These are phyloP conservation scores for Cercospora brassicicola DNA, from an alignment of 2,329 filamentous ascomycete genomes.

Conservation along the genomic window DNA sequence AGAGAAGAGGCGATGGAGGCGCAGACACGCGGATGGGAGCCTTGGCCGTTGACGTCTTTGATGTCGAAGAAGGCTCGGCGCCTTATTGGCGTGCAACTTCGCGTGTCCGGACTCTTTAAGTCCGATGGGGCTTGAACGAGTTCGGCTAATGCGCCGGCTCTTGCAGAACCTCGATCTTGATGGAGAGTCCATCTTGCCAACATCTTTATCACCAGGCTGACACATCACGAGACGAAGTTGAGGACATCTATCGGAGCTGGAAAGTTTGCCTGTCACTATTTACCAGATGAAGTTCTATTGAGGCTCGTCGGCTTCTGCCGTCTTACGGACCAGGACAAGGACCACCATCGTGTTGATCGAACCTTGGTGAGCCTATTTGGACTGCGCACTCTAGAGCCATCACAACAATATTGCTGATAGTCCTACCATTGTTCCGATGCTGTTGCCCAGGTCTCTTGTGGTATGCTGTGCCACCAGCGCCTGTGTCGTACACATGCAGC, in stretches of 20 bases:
- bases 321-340: background rate
- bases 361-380: background rate
- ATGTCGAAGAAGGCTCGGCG: constrained; percentile 3
- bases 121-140: background rate
- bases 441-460: background rate
- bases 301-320: constrained; percentile 3
- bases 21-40: background rate
- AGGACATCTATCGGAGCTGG: background rate
- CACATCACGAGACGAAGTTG: background rate
- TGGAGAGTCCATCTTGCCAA: background rate
- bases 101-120: background rate
- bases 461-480: background rate
- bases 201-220: background rate
- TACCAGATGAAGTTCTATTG: background rate
- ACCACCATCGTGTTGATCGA: background rate
- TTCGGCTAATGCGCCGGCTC: constrained; percentile 2
- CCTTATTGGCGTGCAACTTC: background rate
- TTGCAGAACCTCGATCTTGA: background rate
- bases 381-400: background rate
- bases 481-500: background rate
- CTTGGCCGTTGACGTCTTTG: constrained; percentile 6
- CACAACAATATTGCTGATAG: background rate
- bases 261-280: background rate
- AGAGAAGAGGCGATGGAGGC: background rate
- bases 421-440: background rate